Evolutionary conservation across 768 basidiomycete genomes (phyloP).

Genomic region (Rossbeevera mucosa): DNA sequence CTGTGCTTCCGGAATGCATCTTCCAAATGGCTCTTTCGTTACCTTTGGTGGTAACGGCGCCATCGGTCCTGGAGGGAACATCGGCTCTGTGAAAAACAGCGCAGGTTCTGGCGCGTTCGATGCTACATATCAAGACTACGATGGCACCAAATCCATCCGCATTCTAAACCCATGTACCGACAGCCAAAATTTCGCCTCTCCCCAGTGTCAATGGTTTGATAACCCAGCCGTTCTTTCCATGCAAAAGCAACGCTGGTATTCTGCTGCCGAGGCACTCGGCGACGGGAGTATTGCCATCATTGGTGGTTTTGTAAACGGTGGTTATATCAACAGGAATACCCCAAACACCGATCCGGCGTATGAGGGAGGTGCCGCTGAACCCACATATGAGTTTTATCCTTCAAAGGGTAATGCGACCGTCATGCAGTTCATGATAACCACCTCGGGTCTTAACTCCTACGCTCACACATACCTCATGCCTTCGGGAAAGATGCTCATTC

Average conservation of each 20-base stretch:
- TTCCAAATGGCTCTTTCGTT: constrained; percentile 72
- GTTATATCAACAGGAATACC: constrained; percentile 73
- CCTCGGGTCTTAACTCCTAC: constrained; percentile 76
- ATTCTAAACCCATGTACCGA: constrained; percentile 71
- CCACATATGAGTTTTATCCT: constrained; percentile 82
- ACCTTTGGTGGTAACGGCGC: constrained; percentile 80
- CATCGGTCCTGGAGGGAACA: constrained; percentile 58
- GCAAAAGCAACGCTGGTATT: constrained; percentile 74
- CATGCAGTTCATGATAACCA: constrained; percentile 65
- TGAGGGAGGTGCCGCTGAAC: constrained; percentile 71
- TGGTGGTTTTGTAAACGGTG: constrained; percentile 75
- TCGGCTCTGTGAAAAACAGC: constrained; percentile 46
- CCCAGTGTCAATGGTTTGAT: constrained; percentile 70
- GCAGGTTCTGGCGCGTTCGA: constrained; percentile 53
- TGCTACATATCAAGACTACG: constrained; percentile 69
- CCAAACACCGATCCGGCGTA: constrained; percentile 61
- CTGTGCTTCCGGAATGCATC: constrained; percentile 78
- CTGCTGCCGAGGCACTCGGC: constrained; percentile 64
- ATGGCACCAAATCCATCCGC: constrained; percentile 76
- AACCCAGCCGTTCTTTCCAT: constrained; percentile 56
- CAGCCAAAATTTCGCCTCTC: constrained; percentile 41
- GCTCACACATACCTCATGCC: constrained; percentile 70
- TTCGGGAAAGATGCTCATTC: constrained; percentile 75
- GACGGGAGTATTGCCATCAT: constrained; percentile 79
- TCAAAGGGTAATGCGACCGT: constrained; percentile 45